A percentile compares a stretch with the other conserved stretches of the same genome.
These are phyloP conservation scores for Xylaria hypoxylon DNA, from an alignment of 2,329 filamentous ascomycete genomes.

Conservation along the genomic window DNA sequence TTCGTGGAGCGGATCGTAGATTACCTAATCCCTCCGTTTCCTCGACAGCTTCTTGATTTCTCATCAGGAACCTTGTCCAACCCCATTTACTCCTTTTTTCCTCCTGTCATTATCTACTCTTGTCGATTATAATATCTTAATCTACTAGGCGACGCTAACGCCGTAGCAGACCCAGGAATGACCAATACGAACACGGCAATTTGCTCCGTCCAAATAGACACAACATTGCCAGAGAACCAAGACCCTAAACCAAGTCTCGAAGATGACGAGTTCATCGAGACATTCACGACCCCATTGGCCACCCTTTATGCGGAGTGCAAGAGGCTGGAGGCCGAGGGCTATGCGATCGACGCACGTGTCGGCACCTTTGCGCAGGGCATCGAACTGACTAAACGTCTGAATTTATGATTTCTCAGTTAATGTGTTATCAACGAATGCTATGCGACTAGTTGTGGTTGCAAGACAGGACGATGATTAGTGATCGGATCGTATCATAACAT, in stretches of 20 bases:
- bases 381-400: constrained; percentile 72
- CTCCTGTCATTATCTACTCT: neutral
- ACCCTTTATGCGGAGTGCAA: constrained; percentile 75
- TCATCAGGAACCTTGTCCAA: neutral
- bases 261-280: constrained; percentile 85
- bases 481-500: constrained; percentile 1
- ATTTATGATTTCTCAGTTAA: constrained; percentile 40
- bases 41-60: neutral
- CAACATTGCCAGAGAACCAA: constrained; percentile 75
- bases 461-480: constrained; percentile 14
- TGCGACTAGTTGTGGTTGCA: neutral
- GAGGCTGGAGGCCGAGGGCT: constrained; percentile 75
- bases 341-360: constrained; percentile 82
- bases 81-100: neutral
- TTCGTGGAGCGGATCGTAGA: neutral
- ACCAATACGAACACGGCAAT: constrained; percentile 67
- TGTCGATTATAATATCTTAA: neutral
- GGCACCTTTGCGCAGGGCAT: constrained; percentile 83
- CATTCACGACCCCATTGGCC: constrained; percentile 74
- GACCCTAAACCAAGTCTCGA: constrained; percentile 77
- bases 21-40: neutral
- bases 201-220: constrained; percentile 80
- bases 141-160: constrained; percentile 3
- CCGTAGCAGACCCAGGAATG: constrained; percentile 29
- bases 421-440: neutral